Evolutionary conservation across 768 basidiomycete species (phyloP).

Genomic region (Leccinum pellstonianum): DNA sequence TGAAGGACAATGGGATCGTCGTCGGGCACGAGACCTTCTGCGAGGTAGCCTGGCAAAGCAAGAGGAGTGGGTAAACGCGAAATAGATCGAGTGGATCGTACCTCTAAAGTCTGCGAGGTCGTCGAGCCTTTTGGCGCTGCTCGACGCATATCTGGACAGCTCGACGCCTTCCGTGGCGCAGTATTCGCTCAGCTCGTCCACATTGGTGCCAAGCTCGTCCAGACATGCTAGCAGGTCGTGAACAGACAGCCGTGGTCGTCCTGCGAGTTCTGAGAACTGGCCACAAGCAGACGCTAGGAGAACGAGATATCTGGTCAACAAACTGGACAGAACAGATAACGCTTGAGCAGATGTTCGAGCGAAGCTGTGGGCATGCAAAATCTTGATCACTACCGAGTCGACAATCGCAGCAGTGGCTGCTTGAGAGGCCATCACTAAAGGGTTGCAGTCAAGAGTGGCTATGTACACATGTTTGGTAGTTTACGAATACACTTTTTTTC

Average conservation of each 20-base stretch:
- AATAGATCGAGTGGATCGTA: conserved; percentile 36
- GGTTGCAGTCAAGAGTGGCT: conserved; percentile 2
- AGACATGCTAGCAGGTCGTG: conserved; percentile 65
- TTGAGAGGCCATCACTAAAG: conserved; percentile 33
- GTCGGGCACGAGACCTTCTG: conserved; percentile 53
- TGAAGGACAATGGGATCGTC: conserved; percentile 57
- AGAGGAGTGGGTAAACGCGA: conserved; percentile 13
- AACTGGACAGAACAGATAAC: conserved; percentile 65
- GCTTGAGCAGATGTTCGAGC: conserved; percentile 75
- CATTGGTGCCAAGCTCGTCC: conserved; percentile 68
- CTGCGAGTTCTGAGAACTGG: conserved; percentile 73
- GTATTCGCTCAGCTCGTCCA: conserved; percentile 72
- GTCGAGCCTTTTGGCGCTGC: conserved; percentile 63
- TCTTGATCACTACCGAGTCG: conserved; percentile 64
- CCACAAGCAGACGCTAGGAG: conserved; percentile 66
- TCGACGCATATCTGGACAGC: conserved; percentile 62
- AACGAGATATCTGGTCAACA: conserved; percentile 71
- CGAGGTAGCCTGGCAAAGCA: conserved; percentile 53
- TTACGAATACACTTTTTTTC: neutral
- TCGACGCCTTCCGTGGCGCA: conserved; percentile 66
- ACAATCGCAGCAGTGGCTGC: conserved; percentile 56
- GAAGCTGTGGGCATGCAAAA: conserved; percentile 77
- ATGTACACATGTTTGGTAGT: conserved; percentile 4
- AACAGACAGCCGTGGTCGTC: conserved; percentile 54
- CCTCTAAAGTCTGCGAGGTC: conserved; percentile 74